A percentile compares a stretch with the other conserved stretches of the same genome.
phyloP scores from a whole-genome alignment of 140 eudicot species.

The Bidens hawaiensis region DNA sequence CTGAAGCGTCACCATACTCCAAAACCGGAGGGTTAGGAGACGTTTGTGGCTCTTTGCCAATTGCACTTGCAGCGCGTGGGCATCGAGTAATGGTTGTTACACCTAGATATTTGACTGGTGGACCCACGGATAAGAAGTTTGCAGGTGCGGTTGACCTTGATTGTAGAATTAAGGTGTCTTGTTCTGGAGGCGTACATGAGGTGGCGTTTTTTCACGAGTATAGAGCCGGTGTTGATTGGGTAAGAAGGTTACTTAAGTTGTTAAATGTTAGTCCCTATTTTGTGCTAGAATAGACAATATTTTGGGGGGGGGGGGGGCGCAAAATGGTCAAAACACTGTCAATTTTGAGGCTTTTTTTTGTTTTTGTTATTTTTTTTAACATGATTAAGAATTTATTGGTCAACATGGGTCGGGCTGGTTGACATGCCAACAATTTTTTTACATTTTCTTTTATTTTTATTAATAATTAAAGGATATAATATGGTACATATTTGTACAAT shows the following conservation, averaged over 20 bases:
- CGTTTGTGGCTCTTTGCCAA: constrained; percentile 96
- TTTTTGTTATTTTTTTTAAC: neutral
- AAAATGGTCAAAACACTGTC: neutral
- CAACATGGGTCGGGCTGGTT: neutral
- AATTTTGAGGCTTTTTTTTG: no score
- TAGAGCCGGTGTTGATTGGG: constrained; percentile 99
- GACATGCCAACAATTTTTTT: neutral
- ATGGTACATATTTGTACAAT: neutral
- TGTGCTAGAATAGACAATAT: constrained; percentile 1
- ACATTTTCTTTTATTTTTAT: neutral
- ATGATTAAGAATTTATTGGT: neutral
- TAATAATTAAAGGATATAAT: neutral
- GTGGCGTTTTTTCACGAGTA: constrained; percentile 91
- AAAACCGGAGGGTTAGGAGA: constrained; percentile 99
- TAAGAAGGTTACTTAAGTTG: constrained; percentile 27
- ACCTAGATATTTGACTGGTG: constrained; percentile 74
- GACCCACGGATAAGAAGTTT: constrained; percentile 61
- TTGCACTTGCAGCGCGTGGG: constrained; percentile 90
- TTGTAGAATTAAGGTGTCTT: constrained; percentile 49
- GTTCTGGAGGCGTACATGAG: constrained; percentile 92
- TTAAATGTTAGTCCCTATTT: constrained; percentile 1
- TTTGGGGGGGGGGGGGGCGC: neutral
- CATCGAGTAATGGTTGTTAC: constrained; percentile 98
- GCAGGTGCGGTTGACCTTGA: constrained; percentile 62
- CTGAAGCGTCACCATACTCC: constrained; percentile 96